Percentiles rank a stretch among this genome's conserved stretches.
Conservation (phyloP, 2,329 filamentous ascomycete species). For the Talaromyces verruculosus region DNA sequence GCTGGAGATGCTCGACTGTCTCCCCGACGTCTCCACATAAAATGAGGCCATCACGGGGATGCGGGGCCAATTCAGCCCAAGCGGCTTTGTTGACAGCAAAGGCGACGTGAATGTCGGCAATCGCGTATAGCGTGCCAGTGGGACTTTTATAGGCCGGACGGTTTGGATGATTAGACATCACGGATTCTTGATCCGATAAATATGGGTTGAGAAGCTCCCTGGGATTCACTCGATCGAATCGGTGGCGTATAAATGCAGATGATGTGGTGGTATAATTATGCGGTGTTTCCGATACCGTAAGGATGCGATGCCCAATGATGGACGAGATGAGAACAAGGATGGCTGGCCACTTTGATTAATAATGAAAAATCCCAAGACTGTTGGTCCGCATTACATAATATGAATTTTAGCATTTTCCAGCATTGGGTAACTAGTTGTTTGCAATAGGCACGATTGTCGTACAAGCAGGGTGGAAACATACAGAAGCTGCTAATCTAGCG, state of each 20-base stretch:
- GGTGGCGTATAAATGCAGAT: not conserved
- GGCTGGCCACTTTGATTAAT: not conserved
- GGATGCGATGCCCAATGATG: not conserved
- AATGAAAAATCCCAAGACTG: not conserved
- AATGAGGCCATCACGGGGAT: constrained; percentile 20
- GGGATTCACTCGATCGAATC: not conserved
- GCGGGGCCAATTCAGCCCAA: constrained; percentile 19
- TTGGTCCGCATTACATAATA: constrained; percentile 6
- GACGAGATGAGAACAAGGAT: not conserved
- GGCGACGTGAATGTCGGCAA: constrained; percentile 19
- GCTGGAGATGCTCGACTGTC: constrained; percentile 18
- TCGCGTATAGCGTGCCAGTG: constrained; percentile 19
- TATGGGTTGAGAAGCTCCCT: too few relatives aligned
- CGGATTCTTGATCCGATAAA: too few relatives aligned
- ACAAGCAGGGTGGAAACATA: not conserved
- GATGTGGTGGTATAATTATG: not conserved
- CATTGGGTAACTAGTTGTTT: not conserved
- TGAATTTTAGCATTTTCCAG: not conserved
- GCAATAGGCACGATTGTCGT: not conserved
- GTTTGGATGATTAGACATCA: constrained; percentile 2
- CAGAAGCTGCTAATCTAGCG: not conserved
- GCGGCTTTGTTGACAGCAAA: constrained; percentile 14
- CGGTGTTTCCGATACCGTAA: not conserved
- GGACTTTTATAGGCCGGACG: not conserved
- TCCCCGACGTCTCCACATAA: constrained; percentile 20